Conservation (phyloP, 2,329 filamentous ascomycete species). For the Cercospora zeae-maydis region DNA sequence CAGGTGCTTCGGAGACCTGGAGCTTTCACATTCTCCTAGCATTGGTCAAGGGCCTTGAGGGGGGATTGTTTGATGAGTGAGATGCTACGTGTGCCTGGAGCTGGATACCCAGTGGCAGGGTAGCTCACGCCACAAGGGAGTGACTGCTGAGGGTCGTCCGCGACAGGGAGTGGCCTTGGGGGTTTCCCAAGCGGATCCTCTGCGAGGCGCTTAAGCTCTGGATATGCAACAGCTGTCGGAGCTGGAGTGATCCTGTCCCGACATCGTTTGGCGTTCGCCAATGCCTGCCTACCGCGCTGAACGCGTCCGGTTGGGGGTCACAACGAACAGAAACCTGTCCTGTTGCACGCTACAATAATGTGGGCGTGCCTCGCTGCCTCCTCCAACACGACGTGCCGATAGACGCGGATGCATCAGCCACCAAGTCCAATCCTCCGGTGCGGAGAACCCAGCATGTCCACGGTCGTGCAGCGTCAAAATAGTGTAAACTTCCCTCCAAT, state of each 20-base stretch:
- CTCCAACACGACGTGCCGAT: neutral
- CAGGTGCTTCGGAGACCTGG: slow-evolving; percentile 20
- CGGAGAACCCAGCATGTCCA: slow-evolving; percentile 22
- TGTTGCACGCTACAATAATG: neutral
- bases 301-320: neutral
- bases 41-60: slow-evolving; percentile 18
- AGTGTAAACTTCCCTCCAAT: neutral
- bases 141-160: slow-evolving; percentile 8
- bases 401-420: slow-evolving; percentile 13
- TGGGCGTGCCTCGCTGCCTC: neutral
- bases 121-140: slow-evolving; percentile 24
- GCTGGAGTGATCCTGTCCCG: neutral
- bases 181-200: neutral
- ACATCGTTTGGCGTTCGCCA: neutral
- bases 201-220: neutral
- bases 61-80: slow-evolving; percentile 18
- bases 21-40: slow-evolving; percentile 18
- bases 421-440: slow-evolving; percentile 16
- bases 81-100: slow-evolving; percentile 11
- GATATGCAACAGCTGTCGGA: neutral
- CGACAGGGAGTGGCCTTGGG: slow-evolving; percentile 5
- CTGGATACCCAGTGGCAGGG: slow-evolving; percentile 11
- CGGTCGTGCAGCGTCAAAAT: slow-evolving; percentile 3
- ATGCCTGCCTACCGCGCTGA: neutral
- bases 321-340: neutral